Evolutionary conservation across 352 stramenopile species (phyloP).

Genomic region (Globisporangium heterothallicum): DNA sequence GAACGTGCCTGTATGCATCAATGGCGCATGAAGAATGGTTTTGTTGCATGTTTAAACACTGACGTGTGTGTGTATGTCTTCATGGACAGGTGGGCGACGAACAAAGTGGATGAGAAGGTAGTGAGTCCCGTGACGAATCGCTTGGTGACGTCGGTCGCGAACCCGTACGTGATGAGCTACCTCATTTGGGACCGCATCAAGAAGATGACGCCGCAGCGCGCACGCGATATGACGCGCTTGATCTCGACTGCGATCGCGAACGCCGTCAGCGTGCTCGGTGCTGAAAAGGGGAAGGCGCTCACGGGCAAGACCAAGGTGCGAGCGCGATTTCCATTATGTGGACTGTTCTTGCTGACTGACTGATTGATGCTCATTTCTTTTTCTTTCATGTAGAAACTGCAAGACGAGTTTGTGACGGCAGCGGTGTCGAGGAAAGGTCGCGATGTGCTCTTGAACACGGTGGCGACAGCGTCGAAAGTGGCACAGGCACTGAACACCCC

Average conservation of each 20-base stretch:
- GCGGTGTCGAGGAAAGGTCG: conserved; percentile 45
- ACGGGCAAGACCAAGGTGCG: conserved; percentile 24
- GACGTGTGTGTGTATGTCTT: neutral
- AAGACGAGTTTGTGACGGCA: conserved; percentile 45
- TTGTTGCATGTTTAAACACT: neutral
- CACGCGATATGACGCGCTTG: conserved; percentile 62
- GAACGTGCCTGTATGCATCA: neutral
- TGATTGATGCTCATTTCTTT: neutral
- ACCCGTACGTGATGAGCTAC: conserved; percentile 70
- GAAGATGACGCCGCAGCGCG: conserved; percentile 64
- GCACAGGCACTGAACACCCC: conserved; percentile 68
- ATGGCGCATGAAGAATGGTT: neutral
- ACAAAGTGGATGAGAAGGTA: conserved; percentile 48
- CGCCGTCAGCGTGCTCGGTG: conserved; percentile 42
- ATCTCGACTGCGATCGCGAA: conserved; percentile 52
- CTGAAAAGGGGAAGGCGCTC: conserved; percentile 40
- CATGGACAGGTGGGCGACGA: conserved; percentile 35
- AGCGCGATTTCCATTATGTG: no score
- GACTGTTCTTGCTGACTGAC: no score
- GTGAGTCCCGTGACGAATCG: conserved; percentile 50
- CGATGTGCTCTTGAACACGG: conserved; percentile 55
- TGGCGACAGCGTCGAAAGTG: conserved; percentile 58
- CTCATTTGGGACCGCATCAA: conserved; percentile 71
- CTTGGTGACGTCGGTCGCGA: conserved; percentile 63
- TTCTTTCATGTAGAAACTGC: conserved; percentile 24